Base-by-base conservation (phyloP, 2,329 filamentous ascomycete species). In the Colletotrichum higginsianum region DNA sequence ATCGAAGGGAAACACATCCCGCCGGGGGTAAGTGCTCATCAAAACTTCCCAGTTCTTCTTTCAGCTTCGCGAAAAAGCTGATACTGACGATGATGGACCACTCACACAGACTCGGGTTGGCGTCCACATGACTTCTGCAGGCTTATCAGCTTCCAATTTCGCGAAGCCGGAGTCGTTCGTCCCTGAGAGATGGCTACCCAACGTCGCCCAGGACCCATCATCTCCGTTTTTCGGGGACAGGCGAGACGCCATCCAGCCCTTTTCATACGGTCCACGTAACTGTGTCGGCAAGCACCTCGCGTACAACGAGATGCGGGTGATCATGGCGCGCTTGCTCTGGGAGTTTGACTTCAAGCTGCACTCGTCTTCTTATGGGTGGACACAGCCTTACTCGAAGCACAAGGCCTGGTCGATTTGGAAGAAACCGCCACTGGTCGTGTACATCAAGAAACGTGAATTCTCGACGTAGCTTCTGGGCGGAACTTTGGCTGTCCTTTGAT, bases 271-370 rank as follows among this genome's bases (percentile, higher is more conserved):
- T 9, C 71, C 66, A 16, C 61, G 62, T 2, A 68, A 73, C 47
- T 70, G 66, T n/a, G 23, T 70, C 18, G 71, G 71, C 15, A 71
- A 69, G 23, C 62, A 66, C 70, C 77, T 88, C 55, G 86, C 86
- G 3, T 86, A 86, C 56, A 80, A 83, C 23, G 86, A 89, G 75
- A 86, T 88, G 82, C 80, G 86, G 5, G 76, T 86, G 3, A 84
- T 88, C 53, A 75, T 88, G 9, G 82, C 84, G 0, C 82, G 82
- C 1, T 71, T 89, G 13, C 73, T 88, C 1, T 88, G 81, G 76
- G 85, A 84, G 56, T 88, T 35, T 74, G 86, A 88, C 68, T 68
- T 87, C 67, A 75, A 76, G 40, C 77, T 86, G 23, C 79, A 78
- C 1, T 76, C 82, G 3, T 76, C 79, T 23, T 75, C 75, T 11